Percentiles rank a stretch among this genome's conserved stretches.
These are phyloP conservation scores for Didymella segeticola DNA, from an alignment of 2,329 filamentous ascomycete genomes.

Conservation along the genomic window DNA sequence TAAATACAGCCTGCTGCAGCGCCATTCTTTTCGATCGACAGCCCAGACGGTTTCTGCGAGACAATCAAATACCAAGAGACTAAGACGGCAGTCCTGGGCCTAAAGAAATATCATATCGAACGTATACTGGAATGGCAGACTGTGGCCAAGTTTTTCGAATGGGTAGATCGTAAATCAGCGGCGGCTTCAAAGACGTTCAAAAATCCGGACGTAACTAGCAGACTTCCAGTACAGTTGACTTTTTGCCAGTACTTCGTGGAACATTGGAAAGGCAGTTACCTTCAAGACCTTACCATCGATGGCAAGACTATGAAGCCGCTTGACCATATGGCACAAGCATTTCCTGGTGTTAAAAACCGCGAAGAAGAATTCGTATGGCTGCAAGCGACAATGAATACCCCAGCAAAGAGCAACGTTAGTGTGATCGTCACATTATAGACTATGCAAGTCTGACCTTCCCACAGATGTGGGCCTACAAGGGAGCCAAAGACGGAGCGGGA, in stretches of 20 bases:
- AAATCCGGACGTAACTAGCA: constrained; percentile 2
- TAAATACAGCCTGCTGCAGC: constrained; percentile 3
- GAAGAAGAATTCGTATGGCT: constrained; percentile 13
- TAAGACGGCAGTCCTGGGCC: neutral
- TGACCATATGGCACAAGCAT: constrained; percentile 3
- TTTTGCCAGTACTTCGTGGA: constrained; percentile 11
- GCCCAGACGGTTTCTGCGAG: neutral
- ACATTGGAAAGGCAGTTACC: constrained; percentile 3
- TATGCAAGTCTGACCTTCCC: neutral
- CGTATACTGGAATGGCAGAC: constrained; percentile 15
- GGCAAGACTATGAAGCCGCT: neutral
- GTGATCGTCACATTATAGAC: neutral
- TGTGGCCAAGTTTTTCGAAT: constrained; percentile 10
- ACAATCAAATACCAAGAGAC: neutral
- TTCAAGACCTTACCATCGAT: neutral
- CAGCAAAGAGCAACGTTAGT: constrained; percentile 13
- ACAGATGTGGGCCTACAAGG: constrained; percentile 12
- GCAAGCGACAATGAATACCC: constrained; percentile 8
- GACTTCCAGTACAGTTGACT: neutral
- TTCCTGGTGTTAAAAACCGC: constrained; percentile 2
- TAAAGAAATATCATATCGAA: constrained; percentile 10
- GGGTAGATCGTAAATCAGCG: constrained; percentile 1
- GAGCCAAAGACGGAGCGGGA: constrained; percentile 3
- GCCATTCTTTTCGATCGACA: neutral
- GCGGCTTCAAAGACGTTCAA: neutral